Percentiles rank a stretch among this genome's conserved stretches.
Conservation (phyloP, 305 asterid genomes). For the Ilex paraguariensis region DNA sequence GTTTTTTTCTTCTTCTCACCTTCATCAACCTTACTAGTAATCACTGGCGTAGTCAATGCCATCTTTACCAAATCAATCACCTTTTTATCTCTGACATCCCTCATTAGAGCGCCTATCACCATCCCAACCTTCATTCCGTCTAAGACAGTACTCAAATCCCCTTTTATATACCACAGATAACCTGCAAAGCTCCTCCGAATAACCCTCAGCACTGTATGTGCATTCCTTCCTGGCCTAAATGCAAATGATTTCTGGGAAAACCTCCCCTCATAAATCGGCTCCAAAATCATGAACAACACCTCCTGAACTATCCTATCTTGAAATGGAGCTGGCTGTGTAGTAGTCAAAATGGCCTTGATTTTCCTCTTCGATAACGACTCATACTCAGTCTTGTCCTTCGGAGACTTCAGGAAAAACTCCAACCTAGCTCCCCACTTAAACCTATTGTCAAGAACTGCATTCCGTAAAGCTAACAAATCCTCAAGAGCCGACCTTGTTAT, state of each 20-base stretch:
- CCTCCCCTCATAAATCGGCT: conserved; percentile 84
- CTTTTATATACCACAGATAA: conserved; percentile 90
- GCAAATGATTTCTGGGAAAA: conserved; percentile 88
- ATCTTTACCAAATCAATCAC: conserved; percentile 85
- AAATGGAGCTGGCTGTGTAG: conserved; percentile 71
- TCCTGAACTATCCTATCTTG: conserved; percentile 94
- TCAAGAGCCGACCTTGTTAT: conserved; percentile 72
- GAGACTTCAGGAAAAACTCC: conserved; percentile 78
- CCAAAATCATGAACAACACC: conserved; percentile 72
- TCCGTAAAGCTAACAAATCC: conserved; percentile 70
- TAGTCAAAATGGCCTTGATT: conserved; percentile 72
- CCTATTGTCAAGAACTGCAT: conserved; percentile 76
- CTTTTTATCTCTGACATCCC: conserved; percentile 92
- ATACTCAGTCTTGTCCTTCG: conserved; percentile 81
- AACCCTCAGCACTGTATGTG: conserved; percentile 80
- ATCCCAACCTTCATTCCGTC: conserved; percentile 93
- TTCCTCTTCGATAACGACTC: conserved; percentile 87
- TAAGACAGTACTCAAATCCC: conserved; percentile 78
- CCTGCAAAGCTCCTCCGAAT: conserved; percentile 95
- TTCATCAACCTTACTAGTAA: conserved; percentile 51
- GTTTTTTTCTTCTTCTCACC: conserved; percentile 71
- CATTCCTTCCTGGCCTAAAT: conserved; percentile 88
- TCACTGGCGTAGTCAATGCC: conserved; percentile 74
- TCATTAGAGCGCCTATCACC: conserved; percentile 78
- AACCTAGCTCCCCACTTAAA: conserved; percentile 95